Conservation (phyloP, 2,329 filamentous ascomycete genomes). For the Nothopassalora personata region DNA sequence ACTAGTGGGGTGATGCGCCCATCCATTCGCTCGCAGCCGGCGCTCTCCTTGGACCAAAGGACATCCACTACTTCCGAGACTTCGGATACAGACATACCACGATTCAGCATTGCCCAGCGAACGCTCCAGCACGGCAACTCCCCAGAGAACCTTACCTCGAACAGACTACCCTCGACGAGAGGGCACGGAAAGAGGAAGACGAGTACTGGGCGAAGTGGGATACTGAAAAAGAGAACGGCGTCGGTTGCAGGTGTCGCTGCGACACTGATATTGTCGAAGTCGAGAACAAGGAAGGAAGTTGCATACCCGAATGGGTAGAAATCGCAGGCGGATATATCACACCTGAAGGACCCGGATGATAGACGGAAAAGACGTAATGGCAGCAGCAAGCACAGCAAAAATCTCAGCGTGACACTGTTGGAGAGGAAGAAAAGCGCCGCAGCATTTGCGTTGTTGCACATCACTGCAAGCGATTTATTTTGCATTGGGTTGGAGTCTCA, state of each 20-base stretch:
- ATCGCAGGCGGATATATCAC: constrained; percentile 81
- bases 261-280: constrained; percentile 97
- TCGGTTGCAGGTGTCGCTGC: constrained; percentile 92
- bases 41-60: constrained; percentile 69
- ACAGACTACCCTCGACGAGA: constrained; percentile 49
- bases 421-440: neutral
- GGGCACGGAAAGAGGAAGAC: constrained; percentile 83
- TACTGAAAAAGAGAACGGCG: constrained; percentile 84
- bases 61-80: constrained; percentile 98
- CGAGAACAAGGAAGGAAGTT: constrained; percentile 94
- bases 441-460: neutral
- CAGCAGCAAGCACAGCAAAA: neutral
- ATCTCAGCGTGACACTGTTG: neutral
- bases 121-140: constrained; percentile 83
- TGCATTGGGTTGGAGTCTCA: constrained; percentile 5
- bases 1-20: constrained; percentile 93
- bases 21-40: constrained; percentile 97
- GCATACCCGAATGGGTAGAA: constrained; percentile 92
- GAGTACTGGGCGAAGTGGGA: constrained; percentile 93
- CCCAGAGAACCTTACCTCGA: constrained; percentile 68
- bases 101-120: constrained; percentile 96
- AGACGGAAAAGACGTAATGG: constrained; percentile 2
- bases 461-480: neutral
- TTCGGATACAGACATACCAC: constrained; percentile 98
- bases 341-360: constrained; percentile 22